Evolutionary conservation across 1,139 yeast species (phyloP).

Genomic region (Arxiozyma telluris): DNA sequence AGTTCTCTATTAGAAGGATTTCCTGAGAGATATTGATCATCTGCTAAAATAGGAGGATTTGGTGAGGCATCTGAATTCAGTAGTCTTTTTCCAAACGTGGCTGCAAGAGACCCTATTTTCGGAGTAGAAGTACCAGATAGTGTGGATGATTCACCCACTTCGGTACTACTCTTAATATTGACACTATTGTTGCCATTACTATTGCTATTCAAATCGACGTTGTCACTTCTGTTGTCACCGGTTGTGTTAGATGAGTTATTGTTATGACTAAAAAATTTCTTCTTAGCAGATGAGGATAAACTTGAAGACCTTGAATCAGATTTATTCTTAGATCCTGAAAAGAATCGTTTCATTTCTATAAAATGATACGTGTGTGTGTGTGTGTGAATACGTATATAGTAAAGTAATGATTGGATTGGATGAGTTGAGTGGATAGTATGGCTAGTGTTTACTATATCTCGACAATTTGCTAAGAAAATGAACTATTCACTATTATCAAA

Average conservation of each 20-base stretch:
- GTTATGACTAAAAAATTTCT: neutral
- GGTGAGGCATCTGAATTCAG: slow-evolving; percentile 9
- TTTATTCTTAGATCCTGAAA: slow-evolving; percentile 7
- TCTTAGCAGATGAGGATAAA: slow-evolving; percentile 4
- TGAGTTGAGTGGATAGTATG: too few relatives aligned
- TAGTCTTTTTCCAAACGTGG: slow-evolving; percentile 7
- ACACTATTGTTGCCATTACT: too few relatives aligned
- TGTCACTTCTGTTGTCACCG: neutral
- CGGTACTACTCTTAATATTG: neutral
- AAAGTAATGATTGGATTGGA: too few relatives aligned
- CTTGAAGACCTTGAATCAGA: slow-evolving; percentile 6
- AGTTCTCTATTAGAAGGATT: slow-evolving; percentile 35
- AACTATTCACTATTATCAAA: too few relatives aligned
- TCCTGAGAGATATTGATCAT: slow-evolving; percentile 63
- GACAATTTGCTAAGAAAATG: too few relatives aligned
- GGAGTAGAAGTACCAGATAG: slow-evolving; percentile 1
- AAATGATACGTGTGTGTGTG: too few relatives aligned
- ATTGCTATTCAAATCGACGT: neutral
- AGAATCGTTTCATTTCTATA: slow-evolving; percentile 8
- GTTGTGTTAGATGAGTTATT: neutral
- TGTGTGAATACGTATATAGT: neutral
- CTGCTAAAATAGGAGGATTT: slow-evolving; percentile 34
- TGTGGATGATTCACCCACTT: neutral
- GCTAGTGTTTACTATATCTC: too few relatives aligned
- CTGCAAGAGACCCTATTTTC: neutral